Percentiles rank a stretch among this genome's conserved stretches.
Evolutionary conservation across 768 basidiomycete genomes (phyloP).

Genomic region (Boletus sp.): DNA sequence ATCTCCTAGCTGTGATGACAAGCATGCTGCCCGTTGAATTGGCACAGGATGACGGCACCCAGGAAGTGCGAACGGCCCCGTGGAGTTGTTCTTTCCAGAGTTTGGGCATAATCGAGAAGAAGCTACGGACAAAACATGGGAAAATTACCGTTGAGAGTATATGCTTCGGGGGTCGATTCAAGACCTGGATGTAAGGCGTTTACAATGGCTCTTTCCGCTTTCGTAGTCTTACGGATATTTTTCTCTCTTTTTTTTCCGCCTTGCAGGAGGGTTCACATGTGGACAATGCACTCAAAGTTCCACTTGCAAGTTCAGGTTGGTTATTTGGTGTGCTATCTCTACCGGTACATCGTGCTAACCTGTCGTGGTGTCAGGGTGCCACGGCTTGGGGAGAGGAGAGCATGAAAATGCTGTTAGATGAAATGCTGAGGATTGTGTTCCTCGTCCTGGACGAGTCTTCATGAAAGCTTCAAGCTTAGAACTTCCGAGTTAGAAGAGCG

Average conservation of each 20-base stretch:
- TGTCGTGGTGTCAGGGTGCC: too few relatives aligned
- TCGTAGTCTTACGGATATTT: neutral
- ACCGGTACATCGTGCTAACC: too few relatives aligned
- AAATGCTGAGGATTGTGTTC: too few relatives aligned
- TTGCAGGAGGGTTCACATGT: constrained; percentile 13
- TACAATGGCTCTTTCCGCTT: too few relatives aligned
- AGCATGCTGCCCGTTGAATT: neutral
- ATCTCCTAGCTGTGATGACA: neutral
- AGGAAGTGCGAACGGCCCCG: neutral
- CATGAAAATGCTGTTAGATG: too few relatives aligned
- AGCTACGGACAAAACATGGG: constrained; percentile 3
- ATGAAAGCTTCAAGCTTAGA: too few relatives aligned
- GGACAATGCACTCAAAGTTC: constrained; percentile 19
- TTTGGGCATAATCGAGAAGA: constrained; percentile 13
- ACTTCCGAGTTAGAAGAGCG: too few relatives aligned
- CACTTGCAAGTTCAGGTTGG: constrained; percentile 15
- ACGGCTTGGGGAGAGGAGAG: too few relatives aligned
- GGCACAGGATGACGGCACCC: neutral
- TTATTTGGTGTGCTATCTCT: neutral
- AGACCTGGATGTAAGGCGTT: constrained; percentile 7
- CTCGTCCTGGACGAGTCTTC: too few relatives aligned
- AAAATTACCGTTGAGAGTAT: constrained; percentile 1
- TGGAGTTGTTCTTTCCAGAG: constrained; percentile 16
- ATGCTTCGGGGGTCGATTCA: constrained; percentile 10
- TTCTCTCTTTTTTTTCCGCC: neutral